phyloP scores from a whole-genome alignment of 257 asterid species.

The Lycium ferocissimum region DNA sequence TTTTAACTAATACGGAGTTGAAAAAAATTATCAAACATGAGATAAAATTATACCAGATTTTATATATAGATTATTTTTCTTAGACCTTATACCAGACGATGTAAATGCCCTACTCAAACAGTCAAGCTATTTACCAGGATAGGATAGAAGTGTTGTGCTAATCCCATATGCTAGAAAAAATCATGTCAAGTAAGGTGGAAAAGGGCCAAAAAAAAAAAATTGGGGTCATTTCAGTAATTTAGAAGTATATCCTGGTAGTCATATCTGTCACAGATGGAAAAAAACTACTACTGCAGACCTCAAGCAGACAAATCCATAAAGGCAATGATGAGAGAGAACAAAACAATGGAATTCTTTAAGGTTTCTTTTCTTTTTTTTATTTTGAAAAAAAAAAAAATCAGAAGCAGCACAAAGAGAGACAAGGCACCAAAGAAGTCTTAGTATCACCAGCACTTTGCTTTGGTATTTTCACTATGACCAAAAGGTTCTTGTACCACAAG shows the following conservation, averaged over 20 bases:
- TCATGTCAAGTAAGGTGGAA: not conserved
- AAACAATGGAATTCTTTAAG: not conserved
- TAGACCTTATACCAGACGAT: too few species aligned
- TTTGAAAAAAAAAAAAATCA: not conserved
- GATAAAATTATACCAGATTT: too few species aligned
- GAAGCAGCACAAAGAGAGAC: not conserved
- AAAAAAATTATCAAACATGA: too few species aligned
- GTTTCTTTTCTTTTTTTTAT: not conserved
- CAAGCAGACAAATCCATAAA: constrained; percentile 33
- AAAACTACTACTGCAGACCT: constrained; percentile 28
- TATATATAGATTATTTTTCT: too few species aligned
- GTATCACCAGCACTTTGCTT: not conserved
- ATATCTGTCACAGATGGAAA: constrained; percentile 21
- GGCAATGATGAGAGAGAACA: constrained; percentile 29
- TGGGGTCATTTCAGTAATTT: constrained; percentile 23
- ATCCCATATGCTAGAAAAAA: not conserved
- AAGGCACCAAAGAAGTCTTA: not conserved
- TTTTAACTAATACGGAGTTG: too few species aligned
- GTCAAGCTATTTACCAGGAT: too few species aligned
- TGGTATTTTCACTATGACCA: constrained; percentile 19
- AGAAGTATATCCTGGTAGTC: constrained; percentile 9
- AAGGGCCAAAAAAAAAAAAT: not conserved
- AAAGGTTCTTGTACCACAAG: constrained; percentile 38
- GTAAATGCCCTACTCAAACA: too few species aligned
- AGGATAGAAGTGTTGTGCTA: too few species aligned